phyloP scores from a whole-genome alignment of 768 basidiomycete genomes.

The Termitomyces sp. region DNA sequence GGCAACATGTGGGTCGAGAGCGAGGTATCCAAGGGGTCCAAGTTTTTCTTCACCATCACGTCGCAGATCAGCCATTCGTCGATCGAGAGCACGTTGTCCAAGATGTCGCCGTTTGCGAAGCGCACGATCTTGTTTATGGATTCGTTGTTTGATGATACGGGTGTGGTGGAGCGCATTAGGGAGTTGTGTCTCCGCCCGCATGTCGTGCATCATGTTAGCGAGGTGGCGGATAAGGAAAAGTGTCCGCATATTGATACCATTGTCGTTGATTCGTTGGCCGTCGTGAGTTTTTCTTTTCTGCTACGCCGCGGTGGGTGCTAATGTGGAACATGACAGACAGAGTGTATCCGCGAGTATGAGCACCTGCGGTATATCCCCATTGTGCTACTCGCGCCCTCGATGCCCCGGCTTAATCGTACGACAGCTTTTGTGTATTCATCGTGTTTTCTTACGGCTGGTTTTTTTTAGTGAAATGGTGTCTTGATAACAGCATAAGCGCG shows the following conservation, averaged over 20 bases:
- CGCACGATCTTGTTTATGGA: conserved; percentile 91
- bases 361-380: conserved; percentile 96
- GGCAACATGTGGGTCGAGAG: conserved; percentile 99
- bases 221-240: conserved; percentile 75
- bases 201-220: conserved; percentile 71
- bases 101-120: conserved; percentile 84
- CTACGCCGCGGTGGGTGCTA: too few relatives aligned
- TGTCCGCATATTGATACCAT: conserved; percentile 93
- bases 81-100: conserved; percentile 64
- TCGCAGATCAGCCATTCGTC: conserved; percentile 75
- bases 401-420: conserved; percentile 73
- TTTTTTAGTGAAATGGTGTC: conserved; percentile 83
- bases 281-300: conserved; percentile 44
- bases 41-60: conserved; percentile 95
- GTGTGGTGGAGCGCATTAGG: conserved; percentile 69
- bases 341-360: conserved; percentile 85
- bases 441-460: not conserved
- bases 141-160: conserved; percentile 68
- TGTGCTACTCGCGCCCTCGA: conserved; percentile 78
- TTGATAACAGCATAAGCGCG: conserved; percentile 93
- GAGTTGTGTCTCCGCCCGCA: conserved; percentile 77
- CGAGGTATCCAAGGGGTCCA: conserved; percentile 87
- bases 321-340: conserved; percentile 48
- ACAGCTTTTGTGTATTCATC: not conserved
- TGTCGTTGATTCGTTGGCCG: conserved; percentile 82